Evolutionary conservation across 2,329 filamentous ascomycete genomes (phyloP).

Genomic region (Trichothecium sympodiale): DNA sequence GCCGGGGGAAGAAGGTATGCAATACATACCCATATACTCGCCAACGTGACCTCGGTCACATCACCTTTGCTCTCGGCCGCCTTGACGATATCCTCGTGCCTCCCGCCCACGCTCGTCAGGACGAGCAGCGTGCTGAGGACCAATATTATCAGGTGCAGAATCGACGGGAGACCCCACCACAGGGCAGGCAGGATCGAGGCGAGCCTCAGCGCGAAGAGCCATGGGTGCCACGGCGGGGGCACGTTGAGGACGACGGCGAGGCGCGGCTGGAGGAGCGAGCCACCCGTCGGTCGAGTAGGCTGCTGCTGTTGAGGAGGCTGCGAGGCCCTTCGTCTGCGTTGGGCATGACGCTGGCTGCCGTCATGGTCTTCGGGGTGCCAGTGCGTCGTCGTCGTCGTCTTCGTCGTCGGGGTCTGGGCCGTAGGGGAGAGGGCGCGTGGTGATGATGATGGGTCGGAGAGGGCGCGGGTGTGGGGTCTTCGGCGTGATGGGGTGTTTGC

Average conservation of each 20-base stretch:
- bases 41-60: constrained; percentile 59
- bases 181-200: constrained; percentile 59
- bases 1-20: background rate
- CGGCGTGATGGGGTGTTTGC: no score
- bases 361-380: no score
- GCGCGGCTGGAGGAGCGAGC: constrained; percentile 57
- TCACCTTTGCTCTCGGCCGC: constrained; percentile 14
- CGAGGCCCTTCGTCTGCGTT: no score
- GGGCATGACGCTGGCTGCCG: no score
- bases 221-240: constrained; percentile 59
- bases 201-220: constrained; percentile 61
- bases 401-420: no score
- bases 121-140: background rate
- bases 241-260: constrained; percentile 70
- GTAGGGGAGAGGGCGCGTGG: no score
- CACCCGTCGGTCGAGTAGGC: no score
- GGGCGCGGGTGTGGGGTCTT: no score
- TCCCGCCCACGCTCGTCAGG: background rate
- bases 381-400: no score
- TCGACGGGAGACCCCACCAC: constrained; percentile 61
- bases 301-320: no score
- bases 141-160: constrained; percentile 53
- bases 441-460: no score
- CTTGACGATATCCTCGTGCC: constrained; percentile 6
- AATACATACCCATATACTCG: constrained; percentile 60